These are phyloP conservation scores for Septoria linicola DNA, from an alignment of 2,329 filamentous ascomycete genomes.

Conservation along the genomic window DNA sequence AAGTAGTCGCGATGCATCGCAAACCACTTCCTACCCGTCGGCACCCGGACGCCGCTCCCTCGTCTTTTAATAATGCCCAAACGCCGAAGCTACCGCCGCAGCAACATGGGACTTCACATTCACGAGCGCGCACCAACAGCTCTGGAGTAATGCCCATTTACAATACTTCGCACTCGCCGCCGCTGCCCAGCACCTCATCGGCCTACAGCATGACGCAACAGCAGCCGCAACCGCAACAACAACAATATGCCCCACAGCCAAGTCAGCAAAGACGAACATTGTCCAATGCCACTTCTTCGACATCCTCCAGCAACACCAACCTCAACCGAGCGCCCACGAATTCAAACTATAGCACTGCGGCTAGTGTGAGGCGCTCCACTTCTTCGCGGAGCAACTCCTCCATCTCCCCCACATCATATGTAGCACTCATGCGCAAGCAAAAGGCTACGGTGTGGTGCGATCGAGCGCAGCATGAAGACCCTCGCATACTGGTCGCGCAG, in stretches of 20 bases:
- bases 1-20: constrained; percentile 11
- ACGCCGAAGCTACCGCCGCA: constrained; percentile 18
- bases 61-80: constrained; percentile 6
- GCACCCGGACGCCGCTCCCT: constrained; percentile 4
- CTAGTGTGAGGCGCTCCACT: constrained; percentile 66
- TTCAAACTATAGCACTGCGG: constrained; percentile 28
- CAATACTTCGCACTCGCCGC: constrained; percentile 29
- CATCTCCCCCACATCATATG: constrained; percentile 71
- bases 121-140: constrained; percentile 45
- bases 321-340: constrained; percentile 51
- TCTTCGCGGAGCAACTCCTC: constrained; percentile 69
- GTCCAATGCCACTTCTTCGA: constrained; percentile 71
- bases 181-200: constrained; percentile 21
- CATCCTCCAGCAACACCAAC: constrained; percentile 56
- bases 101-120: constrained; percentile 41
- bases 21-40: constrained; percentile 12
- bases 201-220: constrained; percentile 27
- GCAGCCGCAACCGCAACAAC: constrained; percentile 2
- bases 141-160: constrained; percentile 29
- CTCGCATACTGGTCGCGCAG: constrained; percentile 76
- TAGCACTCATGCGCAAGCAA: constrained; percentile 92
- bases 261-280: constrained; percentile 53
- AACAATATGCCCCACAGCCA: constrained; percentile 19
- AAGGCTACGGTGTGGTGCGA: constrained; percentile 99
- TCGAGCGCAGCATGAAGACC: constrained; percentile 87